A percentile compares a stretch with the other conserved stretches of the same genome.
These are phyloP conservation scores for Fusarium sp. DNA, from an alignment of 2,329 filamentous ascomycete species.

Conservation along the genomic window DNA sequence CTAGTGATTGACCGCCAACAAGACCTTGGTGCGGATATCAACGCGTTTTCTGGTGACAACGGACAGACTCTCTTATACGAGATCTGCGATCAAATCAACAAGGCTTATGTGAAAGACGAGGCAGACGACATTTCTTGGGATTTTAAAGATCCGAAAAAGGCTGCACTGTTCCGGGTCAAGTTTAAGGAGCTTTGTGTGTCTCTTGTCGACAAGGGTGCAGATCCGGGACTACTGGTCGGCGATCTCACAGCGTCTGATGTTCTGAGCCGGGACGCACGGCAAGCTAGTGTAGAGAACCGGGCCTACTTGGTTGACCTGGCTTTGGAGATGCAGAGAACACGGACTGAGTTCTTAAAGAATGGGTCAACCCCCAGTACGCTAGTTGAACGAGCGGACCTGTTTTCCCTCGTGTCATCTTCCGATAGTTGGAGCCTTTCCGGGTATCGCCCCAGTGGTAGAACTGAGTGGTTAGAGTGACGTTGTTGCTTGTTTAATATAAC, in stretches of 20 bases:
- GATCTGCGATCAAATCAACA: neutral
- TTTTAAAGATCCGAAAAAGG: neutral
- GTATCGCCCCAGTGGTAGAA: too few relatives aligned
- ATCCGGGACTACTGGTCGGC: neutral
- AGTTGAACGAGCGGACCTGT: too few relatives aligned
- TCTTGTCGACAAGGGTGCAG: neutral
- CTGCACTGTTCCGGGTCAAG: rapidly evolving
- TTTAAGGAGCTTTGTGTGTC: neutral
- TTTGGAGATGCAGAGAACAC: neutral
- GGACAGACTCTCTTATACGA: neutral
- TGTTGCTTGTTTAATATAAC: too few relatives aligned
- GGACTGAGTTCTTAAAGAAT: neutral
- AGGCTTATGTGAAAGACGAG: neutral
- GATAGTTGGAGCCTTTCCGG: too few relatives aligned
- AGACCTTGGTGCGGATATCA: neutral
- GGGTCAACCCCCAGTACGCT: neutral
- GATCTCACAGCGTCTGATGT: neutral
- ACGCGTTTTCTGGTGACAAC: neutral
- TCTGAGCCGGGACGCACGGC: neutral
- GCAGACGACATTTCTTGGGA: rapidly evolving
- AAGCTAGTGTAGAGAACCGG: neutral
- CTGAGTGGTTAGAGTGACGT: too few relatives aligned
- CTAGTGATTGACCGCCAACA: neutral
- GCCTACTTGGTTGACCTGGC: neutral
- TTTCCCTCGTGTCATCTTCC: too few relatives aligned